Conservation (phyloP, 106 monocot genomes). For the Dioscorea dumetorum region DNA sequence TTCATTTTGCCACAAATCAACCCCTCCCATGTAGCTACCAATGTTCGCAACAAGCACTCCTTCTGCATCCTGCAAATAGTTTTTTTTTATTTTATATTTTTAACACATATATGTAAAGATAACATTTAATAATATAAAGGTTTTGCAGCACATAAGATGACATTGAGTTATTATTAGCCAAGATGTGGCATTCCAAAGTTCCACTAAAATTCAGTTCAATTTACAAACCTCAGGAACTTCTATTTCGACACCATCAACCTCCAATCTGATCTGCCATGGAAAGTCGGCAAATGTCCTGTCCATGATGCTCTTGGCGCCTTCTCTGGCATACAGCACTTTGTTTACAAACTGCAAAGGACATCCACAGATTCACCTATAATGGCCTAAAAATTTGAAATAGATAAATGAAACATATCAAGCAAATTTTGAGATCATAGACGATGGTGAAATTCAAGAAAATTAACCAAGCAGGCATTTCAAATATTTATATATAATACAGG, state of each 20-base stretch:
- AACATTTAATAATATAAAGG: not conserved
- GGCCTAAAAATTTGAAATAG: no score
- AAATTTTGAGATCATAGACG: no score
- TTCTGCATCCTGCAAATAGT: slow-evolving; percentile 62
- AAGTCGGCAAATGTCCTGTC: slow-evolving; percentile 81
- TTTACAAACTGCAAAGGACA: slow-evolving; percentile 73
- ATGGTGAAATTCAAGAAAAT: no score
- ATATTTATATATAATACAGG: no score
- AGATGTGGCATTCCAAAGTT: not conserved
- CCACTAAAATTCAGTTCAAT: no score
- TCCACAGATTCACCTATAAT: no score
- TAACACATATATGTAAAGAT: not conserved
- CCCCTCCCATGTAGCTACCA: slow-evolving; percentile 97
- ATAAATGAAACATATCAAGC: no score
- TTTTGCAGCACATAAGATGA: not conserved
- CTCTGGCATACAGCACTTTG: slow-evolving; percentile 92
- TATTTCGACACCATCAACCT: slow-evolving; percentile 78
- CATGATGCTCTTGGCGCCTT: slow-evolving; percentile 91
- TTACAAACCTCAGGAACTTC: slow-evolving; percentile 80
- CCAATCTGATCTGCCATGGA: slow-evolving; percentile 78
- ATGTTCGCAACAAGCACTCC: slow-evolving; percentile 94
- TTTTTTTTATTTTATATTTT: no score
- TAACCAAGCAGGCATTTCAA: no score
- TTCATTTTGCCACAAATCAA: slow-evolving; percentile 92
- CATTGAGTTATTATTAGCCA: not conserved